These are phyloP conservation scores for Zea luxurians DNA, from an alignment of 176 grass and related monocot genomes.

Conservation along the genomic window DNA sequence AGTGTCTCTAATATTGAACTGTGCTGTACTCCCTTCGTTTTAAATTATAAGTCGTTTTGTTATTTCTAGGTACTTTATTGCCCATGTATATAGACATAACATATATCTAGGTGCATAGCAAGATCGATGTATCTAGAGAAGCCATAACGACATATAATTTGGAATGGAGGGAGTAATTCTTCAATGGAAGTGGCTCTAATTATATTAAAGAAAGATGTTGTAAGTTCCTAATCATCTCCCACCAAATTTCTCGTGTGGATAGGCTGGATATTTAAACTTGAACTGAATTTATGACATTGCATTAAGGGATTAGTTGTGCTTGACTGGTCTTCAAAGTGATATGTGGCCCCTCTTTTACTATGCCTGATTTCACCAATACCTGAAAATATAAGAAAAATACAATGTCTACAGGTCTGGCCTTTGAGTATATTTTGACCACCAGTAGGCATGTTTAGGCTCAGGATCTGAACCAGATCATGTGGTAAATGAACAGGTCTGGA, in stretches of 20 bases:
- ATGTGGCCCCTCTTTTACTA: too few species aligned
- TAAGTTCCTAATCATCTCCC: not conserved
- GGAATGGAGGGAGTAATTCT: not conserved
- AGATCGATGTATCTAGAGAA: too few species aligned
- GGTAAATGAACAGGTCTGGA: not conserved
- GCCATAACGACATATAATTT: too few species aligned
- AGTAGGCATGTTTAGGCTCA: not conserved
- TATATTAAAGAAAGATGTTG: not conserved
- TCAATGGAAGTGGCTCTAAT: not conserved
- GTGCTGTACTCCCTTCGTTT: not conserved
- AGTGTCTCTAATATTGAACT: not conserved
- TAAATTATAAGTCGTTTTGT: too few species aligned
- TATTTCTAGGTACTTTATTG: too few species aligned
- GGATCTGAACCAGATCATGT: slow-evolving; percentile 6
- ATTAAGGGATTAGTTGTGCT: not conserved
- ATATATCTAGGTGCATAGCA: too few species aligned
- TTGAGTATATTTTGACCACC: slow-evolving; percentile 4
- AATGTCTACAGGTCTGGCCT: not conserved
- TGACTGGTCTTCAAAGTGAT: not conserved
- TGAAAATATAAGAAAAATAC: too few species aligned
- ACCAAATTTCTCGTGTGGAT: not conserved
- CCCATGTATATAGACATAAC: too few species aligned
- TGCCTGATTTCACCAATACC: too few species aligned
- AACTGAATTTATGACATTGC: not conserved
- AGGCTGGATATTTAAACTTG: not conserved